Base-by-base conservation (phyloP, 768 basidiomycete genomes). In the Auricularia sp. region DNA sequence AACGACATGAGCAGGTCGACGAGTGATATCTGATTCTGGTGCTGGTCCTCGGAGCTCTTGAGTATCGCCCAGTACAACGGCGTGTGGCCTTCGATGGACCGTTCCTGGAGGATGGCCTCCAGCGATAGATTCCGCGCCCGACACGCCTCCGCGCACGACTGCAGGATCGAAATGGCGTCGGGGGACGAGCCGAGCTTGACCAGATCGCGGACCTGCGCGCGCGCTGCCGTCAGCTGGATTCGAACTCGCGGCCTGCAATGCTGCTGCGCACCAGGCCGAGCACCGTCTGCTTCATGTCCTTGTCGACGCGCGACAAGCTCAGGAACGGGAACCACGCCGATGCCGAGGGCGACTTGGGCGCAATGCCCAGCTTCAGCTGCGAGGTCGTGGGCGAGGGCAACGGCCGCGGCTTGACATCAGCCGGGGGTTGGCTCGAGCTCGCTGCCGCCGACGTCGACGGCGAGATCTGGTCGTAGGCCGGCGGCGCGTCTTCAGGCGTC, bases 61-160 rank as follows among this genome's bases (percentile, higher is more conserved):
- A 90, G 74, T 67, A 90, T 83, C 0, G 84, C 85, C 89, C 89
- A 90, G 70, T 90, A 90, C 2, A 90, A 68, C 0, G 87, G 85
- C 0, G 85, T 84, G 69, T 85, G 87, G 0, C 76, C 77, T 68
- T 89, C 89, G 44, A 89, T 83, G 8, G 77, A 83, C 35, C 74
- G 80, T 56, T 88, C 84, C 69, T 89, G 56, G 0, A 90, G 75
- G 8, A 90, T 69, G 0, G 76, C 65, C 0, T 85, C 78, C 44
- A 89, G 75, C 3, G 81, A 79, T 1, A 89, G 67, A 18, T 73
- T 74, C 44, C 85, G 78, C 0, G 78, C 71, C 8, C 71, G 69
- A 68, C 88, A 89, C 0, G 85, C 85, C 11, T 84, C 83, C 3
- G 81, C 79, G 68, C 89, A 90, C 70, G 83, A 85, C 37, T 80